Conservation (phyloP, 805 yeast genomes). For the Candida coquimbonensis region DNA sequence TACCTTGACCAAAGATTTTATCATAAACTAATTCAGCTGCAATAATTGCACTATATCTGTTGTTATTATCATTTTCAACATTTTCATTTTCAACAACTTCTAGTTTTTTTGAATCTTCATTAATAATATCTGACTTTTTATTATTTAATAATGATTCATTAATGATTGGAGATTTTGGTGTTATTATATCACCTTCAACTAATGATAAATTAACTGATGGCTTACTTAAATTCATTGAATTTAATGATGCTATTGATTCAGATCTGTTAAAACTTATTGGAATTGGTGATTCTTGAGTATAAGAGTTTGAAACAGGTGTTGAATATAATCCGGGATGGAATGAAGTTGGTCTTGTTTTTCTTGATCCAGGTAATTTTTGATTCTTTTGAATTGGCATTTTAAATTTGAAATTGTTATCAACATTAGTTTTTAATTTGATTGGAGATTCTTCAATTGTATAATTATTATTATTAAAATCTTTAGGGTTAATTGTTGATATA, state of each 20-base stretch:
- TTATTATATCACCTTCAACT: conserved; percentile 32
- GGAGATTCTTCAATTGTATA: conserved; percentile 22
- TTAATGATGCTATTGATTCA: conserved; percentile 35
- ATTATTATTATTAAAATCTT: conserved; percentile 7
- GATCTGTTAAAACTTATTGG: conserved; percentile 20
- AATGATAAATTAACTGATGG: conserved; percentile 29
- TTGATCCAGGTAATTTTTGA: conserved; percentile 29
- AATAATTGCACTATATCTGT: conserved; percentile 24
- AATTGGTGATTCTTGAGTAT: too few relatives aligned
- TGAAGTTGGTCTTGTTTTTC: conserved; percentile 77
- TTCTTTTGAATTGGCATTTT: conserved; percentile 17
- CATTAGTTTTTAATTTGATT: conserved; percentile 1
- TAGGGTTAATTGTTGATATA: conserved; percentile 11
- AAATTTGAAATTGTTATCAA: conserved; percentile 11
- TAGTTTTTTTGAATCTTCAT: conserved; percentile 2
- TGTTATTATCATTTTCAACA: conserved; percentile 10
- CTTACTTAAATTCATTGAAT: conserved; percentile 30
- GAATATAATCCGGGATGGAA: conserved; percentile 59
- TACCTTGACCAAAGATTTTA: conserved; percentile 20
- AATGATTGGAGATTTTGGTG: conserved; percentile 23
- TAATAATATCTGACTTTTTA: conserved; percentile 5
- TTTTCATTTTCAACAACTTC: neutral
- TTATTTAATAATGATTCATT: conserved; percentile 6
- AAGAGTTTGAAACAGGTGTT: conserved; percentile 16
- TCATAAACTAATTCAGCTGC: conserved; percentile 24